Evolutionary conservation across 352 stramenopile genomes (phyloP).

Genomic region (Poterioochromonas sp.): DNA sequence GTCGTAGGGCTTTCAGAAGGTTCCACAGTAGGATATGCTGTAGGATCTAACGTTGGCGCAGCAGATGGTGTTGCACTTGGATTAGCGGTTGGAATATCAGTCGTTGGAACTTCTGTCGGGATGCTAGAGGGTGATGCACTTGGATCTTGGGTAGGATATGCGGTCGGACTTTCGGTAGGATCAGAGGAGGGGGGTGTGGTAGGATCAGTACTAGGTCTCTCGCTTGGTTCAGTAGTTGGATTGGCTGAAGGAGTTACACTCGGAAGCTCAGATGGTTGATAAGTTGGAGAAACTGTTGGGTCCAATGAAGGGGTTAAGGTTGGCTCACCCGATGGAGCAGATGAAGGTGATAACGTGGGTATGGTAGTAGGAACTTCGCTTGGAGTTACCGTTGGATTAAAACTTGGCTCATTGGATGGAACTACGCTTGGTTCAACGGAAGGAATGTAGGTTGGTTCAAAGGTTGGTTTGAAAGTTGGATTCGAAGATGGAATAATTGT

Average conservation of each 20-base stretch:
- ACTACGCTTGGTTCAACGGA: not conserved
- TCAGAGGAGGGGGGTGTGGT: not conserved
- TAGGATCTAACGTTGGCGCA: not conserved
- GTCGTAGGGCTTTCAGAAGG: not conserved
- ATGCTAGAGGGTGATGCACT: not conserved
- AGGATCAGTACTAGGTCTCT: not conserved
- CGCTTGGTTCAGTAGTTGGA: not conserved
- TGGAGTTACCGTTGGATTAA: not conserved
- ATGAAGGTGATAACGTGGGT: not conserved
- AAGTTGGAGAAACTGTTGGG: not conserved
- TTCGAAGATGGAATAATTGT: not conserved
- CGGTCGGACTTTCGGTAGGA: not conserved
- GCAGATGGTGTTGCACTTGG: slow-evolving; percentile 19
- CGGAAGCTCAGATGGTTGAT: not conserved
- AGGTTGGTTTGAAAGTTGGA: not conserved
- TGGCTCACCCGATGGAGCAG: not conserved
- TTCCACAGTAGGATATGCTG: not conserved
- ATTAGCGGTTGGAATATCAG: not conserved
- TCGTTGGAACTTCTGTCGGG: not conserved
- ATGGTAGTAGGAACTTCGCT: not conserved
- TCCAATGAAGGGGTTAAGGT: not conserved
- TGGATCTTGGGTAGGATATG: not conserved
- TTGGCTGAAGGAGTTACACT: not conserved
- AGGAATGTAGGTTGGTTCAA: not conserved
- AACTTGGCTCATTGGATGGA: not conserved